phyloP scores from a whole-genome alignment of 139 green algal species.

The Chlamydomonas sphaeroides region DNA sequence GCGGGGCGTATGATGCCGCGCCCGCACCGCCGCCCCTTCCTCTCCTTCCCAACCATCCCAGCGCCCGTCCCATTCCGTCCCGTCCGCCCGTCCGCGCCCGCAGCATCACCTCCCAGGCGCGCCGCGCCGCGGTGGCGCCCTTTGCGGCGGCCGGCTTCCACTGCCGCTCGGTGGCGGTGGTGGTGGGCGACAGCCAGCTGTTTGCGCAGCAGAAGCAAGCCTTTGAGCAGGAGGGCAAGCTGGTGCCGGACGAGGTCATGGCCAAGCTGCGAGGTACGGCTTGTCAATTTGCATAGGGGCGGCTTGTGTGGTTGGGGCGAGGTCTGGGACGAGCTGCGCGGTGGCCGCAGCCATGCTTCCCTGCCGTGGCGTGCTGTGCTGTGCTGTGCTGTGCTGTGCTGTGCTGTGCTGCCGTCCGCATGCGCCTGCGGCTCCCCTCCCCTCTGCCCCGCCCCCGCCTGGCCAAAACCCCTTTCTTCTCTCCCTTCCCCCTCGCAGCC shows the following conservation, averaged over 20 bases:
- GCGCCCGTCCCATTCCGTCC: no score
- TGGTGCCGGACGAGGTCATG: conserved; percentile 50
- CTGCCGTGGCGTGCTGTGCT: neutral
- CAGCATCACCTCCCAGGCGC: neutral
- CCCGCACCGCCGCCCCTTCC: no score
- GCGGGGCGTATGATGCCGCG: no score
- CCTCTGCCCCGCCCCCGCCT: neutral
- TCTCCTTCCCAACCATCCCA: neutral
- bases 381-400: neutral
- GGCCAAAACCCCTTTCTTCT: no score
- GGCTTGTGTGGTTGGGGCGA: neutral
- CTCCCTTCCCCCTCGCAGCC: conserved; percentile 1
- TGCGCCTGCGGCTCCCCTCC: neutral
- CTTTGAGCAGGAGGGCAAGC: conserved; percentile 43
- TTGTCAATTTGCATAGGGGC: neutral
- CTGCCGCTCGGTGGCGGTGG: conserved; percentile 25
- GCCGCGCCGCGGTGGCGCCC: neutral
- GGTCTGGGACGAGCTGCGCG: neutral
- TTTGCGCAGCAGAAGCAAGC: conserved; percentile 31
- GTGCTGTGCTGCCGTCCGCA: neutral
- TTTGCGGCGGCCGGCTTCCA: conserved; percentile 47
- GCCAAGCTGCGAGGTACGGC: conserved; percentile 39
- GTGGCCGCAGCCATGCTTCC: no score
- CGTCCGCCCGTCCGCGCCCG: neutral
- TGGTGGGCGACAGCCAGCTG: conserved; percentile 22